phyloP scores from a whole-genome alignment of 2,329 filamentous ascomycete species.

The Verticillium tricorpus region DNA sequence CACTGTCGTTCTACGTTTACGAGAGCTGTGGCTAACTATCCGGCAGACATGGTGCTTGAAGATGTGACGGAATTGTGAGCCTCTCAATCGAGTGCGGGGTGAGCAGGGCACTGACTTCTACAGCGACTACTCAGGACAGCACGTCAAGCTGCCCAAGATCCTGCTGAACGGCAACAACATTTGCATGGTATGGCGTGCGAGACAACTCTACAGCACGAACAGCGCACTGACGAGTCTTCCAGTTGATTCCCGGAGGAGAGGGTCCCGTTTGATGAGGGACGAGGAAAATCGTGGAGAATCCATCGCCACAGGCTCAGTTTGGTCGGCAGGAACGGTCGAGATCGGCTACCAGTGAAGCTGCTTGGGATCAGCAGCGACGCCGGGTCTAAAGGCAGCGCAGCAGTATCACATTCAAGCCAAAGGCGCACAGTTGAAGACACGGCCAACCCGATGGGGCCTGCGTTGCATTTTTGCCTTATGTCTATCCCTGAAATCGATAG shows the following conservation, averaged over 20 bases:
- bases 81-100: conserved; percentile 15
- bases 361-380: neutral
- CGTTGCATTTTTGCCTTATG: neutral
- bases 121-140: conserved; percentile 86
- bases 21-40: conserved; percentile 15
- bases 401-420: neutral
- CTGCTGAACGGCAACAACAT: conserved; percentile 97
- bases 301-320: neutral
- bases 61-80: conserved; percentile 93
- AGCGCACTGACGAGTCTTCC: conserved; percentile 10
- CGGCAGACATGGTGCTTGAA: conserved; percentile 91
- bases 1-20: neutral
- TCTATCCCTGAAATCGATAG: neutral
- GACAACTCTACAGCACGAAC: no score
- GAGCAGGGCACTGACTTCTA: neutral
- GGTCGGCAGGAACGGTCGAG: no score
- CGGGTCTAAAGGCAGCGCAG: neutral
- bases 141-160: conserved; percentile 89
- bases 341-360: neutral
- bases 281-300: neutral
- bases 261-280: conserved; percentile 44
- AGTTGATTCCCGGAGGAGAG: conserved; percentile 77
- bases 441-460: neutral
- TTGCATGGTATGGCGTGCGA: conserved; percentile 74
- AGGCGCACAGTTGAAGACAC: neutral